Percentiles rank a stretch among this genome's conserved stretches.
Conservation (phyloP, 2,329 filamentous ascomycete species). For the Ciborinia camelliae region DNA sequence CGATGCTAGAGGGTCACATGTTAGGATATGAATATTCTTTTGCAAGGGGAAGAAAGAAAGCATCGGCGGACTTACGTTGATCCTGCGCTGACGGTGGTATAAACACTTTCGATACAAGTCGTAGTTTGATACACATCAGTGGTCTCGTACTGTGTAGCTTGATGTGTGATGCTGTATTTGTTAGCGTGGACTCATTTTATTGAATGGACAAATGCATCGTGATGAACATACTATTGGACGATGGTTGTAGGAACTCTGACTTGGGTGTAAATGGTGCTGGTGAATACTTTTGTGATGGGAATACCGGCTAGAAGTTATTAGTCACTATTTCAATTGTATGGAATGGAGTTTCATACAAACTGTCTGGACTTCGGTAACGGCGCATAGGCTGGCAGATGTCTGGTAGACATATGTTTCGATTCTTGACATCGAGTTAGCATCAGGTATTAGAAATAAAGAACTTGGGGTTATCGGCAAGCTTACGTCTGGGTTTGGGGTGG, state of each 20-base stretch:
- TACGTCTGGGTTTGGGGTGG: constrained; percentile 14
- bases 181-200: not conserved
- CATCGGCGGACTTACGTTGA: constrained; percentile 34
- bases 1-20: constrained; percentile 27
- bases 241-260: constrained; percentile 31
- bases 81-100: constrained; percentile 36
- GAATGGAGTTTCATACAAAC: constrained; percentile 41
- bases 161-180: constrained; percentile 4
- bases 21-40: not conserved
- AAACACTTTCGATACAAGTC: constrained; percentile 33
- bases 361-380: constrained; percentile 47
- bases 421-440: constrained; percentile 30
- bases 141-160: constrained; percentile 6
- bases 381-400: constrained; percentile 43
- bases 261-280: constrained; percentile 31
- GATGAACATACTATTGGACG: constrained; percentile 36
- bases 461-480: not conserved
- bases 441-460: constrained; percentile 17
- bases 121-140: constrained; percentile 40
- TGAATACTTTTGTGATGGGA: constrained; percentile 38
- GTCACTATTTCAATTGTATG: constrained; percentile 39
- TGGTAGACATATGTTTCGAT: constrained; percentile 31
- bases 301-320: constrained; percentile 45
- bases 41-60: fast-evolving
- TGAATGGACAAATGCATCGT: not conserved